A percentile compares a stretch with the other conserved stretches of the same genome.
phyloP scores from a whole-genome alignment of 805 yeast genomes.

The Kodamaea jinghongensis region DNA sequence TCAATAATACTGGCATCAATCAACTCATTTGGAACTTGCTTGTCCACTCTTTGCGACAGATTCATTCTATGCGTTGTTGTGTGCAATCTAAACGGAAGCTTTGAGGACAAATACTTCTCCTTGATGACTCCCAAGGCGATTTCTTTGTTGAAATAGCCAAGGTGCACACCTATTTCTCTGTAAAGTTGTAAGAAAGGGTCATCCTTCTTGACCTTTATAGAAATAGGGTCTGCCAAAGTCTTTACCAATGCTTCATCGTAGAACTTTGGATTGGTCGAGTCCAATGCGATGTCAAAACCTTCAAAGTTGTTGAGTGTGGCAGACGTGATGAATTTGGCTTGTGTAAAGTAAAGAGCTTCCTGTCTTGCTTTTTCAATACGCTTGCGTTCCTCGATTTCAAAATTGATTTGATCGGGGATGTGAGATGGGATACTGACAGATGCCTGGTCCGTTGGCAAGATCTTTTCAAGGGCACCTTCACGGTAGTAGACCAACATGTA shows the following conservation, averaged over 20 bases:
- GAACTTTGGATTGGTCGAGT: slow-evolving; percentile 43
- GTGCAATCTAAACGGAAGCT: slow-evolving; percentile 55
- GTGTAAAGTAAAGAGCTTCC: slow-evolving; percentile 50
- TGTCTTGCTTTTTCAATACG: slow-evolving; percentile 57
- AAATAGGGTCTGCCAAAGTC: slow-evolving; percentile 46
- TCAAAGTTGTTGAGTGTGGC: slow-evolving; percentile 55
- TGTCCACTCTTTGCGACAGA: slow-evolving; percentile 64
- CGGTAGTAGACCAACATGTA: slow-evolving; percentile 94
- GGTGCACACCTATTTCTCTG: slow-evolving; percentile 44
- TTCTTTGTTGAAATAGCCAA: slow-evolving; percentile 30
- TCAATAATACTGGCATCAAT: slow-evolving; percentile 47
- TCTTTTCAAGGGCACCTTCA: slow-evolving; percentile 51
- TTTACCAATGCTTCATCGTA: slow-evolving; percentile 51
- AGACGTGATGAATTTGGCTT: slow-evolving; percentile 54
- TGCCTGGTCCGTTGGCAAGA: slow-evolving; percentile 59
- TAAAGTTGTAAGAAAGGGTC: slow-evolving; percentile 51
- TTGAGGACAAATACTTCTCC: not conserved
- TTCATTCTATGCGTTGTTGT: slow-evolving; percentile 65
- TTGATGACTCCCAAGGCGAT: slow-evolving; percentile 5
- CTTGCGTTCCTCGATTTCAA: slow-evolving; percentile 59
- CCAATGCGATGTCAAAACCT: slow-evolving; percentile 78
- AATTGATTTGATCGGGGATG: slow-evolving; percentile 61
- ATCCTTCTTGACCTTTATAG: slow-evolving; percentile 54
- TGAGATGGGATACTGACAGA: slow-evolving; percentile 56
- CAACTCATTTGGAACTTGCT: slow-evolving; percentile 23